Percentiles rank a stretch among this genome's conserved stretches.
phyloP scores from a whole-genome alignment of 2,329 filamentous ascomycete genomes.

The Phialocephala sp. region DNA sequence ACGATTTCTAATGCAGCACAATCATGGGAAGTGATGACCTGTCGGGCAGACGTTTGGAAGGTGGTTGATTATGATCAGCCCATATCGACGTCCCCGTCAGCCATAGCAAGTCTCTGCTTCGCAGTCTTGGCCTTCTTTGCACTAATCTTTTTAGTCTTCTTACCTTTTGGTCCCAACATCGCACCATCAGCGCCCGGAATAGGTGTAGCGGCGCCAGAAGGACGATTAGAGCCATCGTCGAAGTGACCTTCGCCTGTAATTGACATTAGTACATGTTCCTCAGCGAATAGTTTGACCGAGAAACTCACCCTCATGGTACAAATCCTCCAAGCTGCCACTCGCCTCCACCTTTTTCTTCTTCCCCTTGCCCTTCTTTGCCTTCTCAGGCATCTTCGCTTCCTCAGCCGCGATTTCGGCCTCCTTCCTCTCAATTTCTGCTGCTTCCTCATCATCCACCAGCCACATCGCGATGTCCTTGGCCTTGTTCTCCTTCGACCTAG shows the following conservation, averaged over 20 bases:
- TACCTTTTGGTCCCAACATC: slow-evolving; percentile 55
- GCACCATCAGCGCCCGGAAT: slow-evolving; percentile 57
- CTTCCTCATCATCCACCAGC: slow-evolving; percentile 97
- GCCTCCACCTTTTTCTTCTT: slow-evolving; percentile 64
- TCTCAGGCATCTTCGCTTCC: slow-evolving; percentile 64
- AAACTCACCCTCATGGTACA: slow-evolving; percentile 96
- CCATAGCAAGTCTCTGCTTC: slow-evolving; percentile 71
- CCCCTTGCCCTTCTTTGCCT: slow-evolving; percentile 67
- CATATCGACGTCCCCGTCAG: slow-evolving; percentile 58
- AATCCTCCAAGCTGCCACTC: slow-evolving; percentile 81
- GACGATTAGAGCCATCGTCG: slow-evolving; percentile 82
- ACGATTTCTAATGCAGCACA: background rate
- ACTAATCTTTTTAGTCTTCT: slow-evolving; percentile 57
- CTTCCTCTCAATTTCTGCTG: slow-evolving; percentile 89
- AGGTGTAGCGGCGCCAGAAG: slow-evolving; percentile 85
- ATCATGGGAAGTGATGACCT: background rate
- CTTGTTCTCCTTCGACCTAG: slow-evolving; percentile 84
- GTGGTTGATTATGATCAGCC: slow-evolving; percentile 11
- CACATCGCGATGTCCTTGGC: slow-evolving; percentile 99
- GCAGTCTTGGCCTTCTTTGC: slow-evolving; percentile 72
- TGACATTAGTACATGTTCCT: slow-evolving; percentile 18
- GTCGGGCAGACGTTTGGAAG: background rate
- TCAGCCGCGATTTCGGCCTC: slow-evolving; percentile 79
- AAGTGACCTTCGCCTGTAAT: slow-evolving; percentile 89
- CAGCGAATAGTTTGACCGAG: slow-evolving; percentile 23